Evolutionary conservation across 805 yeast genomes (phyloP).

Genomic region (Candida gorgasii): DNA sequence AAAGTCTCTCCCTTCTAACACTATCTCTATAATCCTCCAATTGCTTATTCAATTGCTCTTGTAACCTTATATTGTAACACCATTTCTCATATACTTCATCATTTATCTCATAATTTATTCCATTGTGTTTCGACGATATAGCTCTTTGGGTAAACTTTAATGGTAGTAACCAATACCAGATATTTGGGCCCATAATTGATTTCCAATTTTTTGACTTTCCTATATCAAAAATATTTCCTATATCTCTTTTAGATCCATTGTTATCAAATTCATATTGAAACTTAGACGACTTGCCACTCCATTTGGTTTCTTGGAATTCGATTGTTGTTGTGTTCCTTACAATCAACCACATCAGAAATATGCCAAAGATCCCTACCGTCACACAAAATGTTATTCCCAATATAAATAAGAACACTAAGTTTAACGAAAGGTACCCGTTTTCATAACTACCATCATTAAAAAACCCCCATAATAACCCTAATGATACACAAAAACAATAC

Average conservation of each 20-base stretch:
- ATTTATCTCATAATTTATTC: conserved; percentile 53
- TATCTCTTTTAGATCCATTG: conserved; percentile 38
- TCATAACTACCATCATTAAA: conserved; percentile 41
- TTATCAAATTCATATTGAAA: conserved; percentile 38
- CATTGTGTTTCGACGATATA: conserved; percentile 32
- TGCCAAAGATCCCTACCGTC: conserved; percentile 47
- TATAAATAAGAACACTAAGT: conserved; percentile 60
- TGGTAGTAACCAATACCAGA: conserved; percentile 76
- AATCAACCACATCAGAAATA: conserved; percentile 60
- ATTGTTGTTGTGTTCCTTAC: conserved; percentile 74
- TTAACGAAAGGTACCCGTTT: conserved; percentile 49
- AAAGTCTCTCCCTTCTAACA: conserved; percentile 13
- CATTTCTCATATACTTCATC: conserved; percentile 42
- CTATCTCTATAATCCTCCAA: conserved; percentile 27
- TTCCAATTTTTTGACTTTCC: conserved; percentile 66
- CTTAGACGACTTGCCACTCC: conserved; percentile 36
- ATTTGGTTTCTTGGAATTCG: conserved; percentile 63
- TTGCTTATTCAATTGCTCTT: conserved; percentile 46
- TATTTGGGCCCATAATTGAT: conserved; percentile 68
- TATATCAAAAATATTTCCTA: conserved; percentile 75
- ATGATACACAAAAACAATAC: conserved; percentile 41
- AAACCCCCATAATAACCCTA: conserved; percentile 48
- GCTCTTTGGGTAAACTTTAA: conserved; percentile 21
- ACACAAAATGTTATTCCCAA: conserved; percentile 56
- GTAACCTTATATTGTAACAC: conserved; percentile 43